These are phyloP conservation scores for Boeremia exigua DNA, from an alignment of 2,329 filamentous ascomycete species.

Conservation along the genomic window DNA sequence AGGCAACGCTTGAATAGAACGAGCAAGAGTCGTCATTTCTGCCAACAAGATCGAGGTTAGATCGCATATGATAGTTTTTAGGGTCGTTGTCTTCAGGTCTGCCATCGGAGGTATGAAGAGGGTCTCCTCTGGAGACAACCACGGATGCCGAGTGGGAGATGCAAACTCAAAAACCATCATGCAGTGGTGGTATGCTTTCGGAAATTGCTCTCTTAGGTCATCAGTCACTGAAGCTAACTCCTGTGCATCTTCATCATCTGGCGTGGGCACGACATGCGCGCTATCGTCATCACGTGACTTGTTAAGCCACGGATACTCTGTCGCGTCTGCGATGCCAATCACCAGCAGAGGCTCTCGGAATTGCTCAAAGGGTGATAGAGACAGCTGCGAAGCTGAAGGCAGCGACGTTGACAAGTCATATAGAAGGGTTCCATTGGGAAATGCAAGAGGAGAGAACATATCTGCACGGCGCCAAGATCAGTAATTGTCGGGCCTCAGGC, in stretches of 20 bases:
- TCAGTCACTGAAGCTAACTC: slow-evolving; percentile 68
- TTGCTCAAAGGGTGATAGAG: slow-evolving; percentile 86
- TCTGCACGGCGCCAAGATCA: slow-evolving; percentile 60
- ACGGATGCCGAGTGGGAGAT: slow-evolving; percentile 43
- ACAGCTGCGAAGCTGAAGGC: slow-evolving; percentile 78
- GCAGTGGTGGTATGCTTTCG: slow-evolving; percentile 77
- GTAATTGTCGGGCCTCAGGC: slow-evolving; percentile 31
- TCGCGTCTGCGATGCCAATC: slow-evolving; percentile 83
- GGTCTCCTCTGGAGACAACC: slow-evolving; percentile 65
- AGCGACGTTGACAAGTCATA: slow-evolving; percentile 85
- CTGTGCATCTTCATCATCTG: slow-evolving; percentile 38
- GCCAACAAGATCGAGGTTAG: slow-evolving; percentile 53
- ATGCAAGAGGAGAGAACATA: slow-evolving; percentile 91
- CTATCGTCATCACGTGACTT: slow-evolving; percentile 40
- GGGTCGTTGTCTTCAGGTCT: slow-evolving; percentile 74
- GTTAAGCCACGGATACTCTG: slow-evolving; percentile 62
- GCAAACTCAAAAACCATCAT: slow-evolving; percentile 80
- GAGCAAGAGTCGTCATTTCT: slow-evolving; percentile 56
- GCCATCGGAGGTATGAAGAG: slow-evolving; percentile 72
- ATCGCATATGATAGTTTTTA: slow-evolving; percentile 55
- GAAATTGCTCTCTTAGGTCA: slow-evolving; percentile 73
- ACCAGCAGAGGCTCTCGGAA: slow-evolving; percentile 85
- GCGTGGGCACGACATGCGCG: slow-evolving; percentile 18
- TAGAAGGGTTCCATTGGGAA: slow-evolving; percentile 82
- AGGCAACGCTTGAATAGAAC: slow-evolving; percentile 59